phyloP scores from a whole-genome alignment of 2,329 filamentous ascomycete genomes.

The Apiospora marii region DNA sequence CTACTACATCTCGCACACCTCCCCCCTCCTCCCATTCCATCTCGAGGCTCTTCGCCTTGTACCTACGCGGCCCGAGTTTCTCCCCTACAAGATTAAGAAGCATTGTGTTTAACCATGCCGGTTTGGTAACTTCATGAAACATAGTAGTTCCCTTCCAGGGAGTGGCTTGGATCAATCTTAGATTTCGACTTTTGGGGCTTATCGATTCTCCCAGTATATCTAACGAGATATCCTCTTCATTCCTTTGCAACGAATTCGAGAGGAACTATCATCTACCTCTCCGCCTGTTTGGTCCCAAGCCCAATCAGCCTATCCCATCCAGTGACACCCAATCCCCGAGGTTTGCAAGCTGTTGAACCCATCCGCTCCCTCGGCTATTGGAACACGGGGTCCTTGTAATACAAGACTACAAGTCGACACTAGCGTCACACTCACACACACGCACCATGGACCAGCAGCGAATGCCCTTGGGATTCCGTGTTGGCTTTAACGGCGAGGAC shows the following conservation, averaged over 20 bases:
- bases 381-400: constrained; percentile 6
- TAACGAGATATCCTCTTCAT: constrained; percentile 40
- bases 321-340: not conserved
- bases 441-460: constrained; percentile 31
- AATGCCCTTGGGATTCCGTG: constrained; percentile 37
- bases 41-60: constrained; percentile 32
- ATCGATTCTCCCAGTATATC: constrained; percentile 33
- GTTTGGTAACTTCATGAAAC: constrained; percentile 31
- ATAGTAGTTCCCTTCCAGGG: constrained; percentile 17
- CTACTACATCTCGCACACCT: not conserved
- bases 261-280: not conserved
- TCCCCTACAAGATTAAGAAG: constrained; percentile 36
- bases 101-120: constrained; percentile 35
- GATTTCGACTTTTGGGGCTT: constrained; percentile 9
- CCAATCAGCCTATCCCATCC: not conserved
- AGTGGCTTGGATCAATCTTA: constrained; percentile 11
- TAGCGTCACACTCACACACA: constrained; percentile 27
- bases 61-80: constrained; percentile 38
- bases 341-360: not conserved
- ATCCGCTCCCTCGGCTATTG: constrained; percentile 13
- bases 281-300: not conserved
- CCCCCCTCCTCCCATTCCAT: constrained; percentile 39
- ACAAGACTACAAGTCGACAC: not conserved
- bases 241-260: constrained; percentile 29
- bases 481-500: constrained; percentile 44